Conservation (phyloP, 2,329 filamentous ascomycete genomes). For the Canariomyces notabilis region DNA sequence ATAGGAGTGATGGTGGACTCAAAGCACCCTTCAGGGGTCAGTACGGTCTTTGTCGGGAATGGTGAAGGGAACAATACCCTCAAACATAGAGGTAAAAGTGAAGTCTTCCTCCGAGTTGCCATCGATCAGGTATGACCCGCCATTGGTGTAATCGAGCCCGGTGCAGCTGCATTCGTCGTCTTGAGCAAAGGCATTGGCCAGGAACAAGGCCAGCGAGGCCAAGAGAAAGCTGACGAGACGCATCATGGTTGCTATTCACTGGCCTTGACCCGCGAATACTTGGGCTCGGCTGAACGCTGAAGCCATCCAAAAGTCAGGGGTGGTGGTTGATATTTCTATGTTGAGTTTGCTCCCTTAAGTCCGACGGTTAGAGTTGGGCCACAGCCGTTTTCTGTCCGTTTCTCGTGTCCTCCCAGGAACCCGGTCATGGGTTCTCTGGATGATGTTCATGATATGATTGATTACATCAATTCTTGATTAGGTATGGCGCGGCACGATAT, state of each 20-base stretch:
- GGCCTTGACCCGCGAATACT: too few species aligned
- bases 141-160: slow-evolving; percentile 21
- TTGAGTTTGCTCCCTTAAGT: too few species aligned
- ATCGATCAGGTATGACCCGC: slow-evolving; percentile 21
- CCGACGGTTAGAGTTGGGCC: too few species aligned
- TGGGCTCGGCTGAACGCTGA: too few species aligned
- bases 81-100: slow-evolving; percentile 19
- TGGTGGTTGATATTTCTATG: too few species aligned
- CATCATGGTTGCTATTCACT: background rate
- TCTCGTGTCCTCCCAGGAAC: too few species aligned
- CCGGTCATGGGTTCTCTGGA: too few species aligned
- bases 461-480: too few species aligned
- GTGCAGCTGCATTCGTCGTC: slow-evolving; percentile 14
- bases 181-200: background rate
- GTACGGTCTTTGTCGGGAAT: background rate
- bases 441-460: too few species aligned
- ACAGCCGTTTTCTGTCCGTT: too few species aligned
- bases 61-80: slow-evolving; percentile 3
- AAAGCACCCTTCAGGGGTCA: slow-evolving; percentile 14
- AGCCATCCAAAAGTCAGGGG: too few species aligned
- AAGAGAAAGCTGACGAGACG: background rate
- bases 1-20: slow-evolving; percentile 17
- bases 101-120: slow-evolving; percentile 17
- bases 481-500: too few species aligned
- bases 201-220: background rate